Conservation (phyloP, 768 basidiomycete species). For the Serendipita sp. region DNA sequence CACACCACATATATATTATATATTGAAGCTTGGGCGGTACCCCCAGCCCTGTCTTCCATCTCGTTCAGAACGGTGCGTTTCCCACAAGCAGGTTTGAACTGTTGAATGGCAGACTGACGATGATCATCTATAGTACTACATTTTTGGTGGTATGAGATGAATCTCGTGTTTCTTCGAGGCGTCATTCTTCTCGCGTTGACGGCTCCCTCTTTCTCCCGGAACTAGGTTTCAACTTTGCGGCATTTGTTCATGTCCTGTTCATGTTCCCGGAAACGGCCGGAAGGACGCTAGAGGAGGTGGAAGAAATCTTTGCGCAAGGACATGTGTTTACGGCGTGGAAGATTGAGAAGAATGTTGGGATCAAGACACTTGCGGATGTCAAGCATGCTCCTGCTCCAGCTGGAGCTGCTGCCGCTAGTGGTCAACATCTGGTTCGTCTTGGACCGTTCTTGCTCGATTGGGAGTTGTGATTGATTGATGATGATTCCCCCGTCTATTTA, state of each 20-base stretch:
- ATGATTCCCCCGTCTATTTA: background rate
- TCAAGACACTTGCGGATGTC: slow-evolving; percentile 9
- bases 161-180: too few species aligned
- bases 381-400: background rate
- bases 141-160: slow-evolving; percentile 10
- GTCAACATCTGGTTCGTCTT: too few species aligned
- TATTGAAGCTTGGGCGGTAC: slow-evolving; percentile 67
- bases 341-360: slow-evolving; percentile 11
- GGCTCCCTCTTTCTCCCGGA: too few species aligned
- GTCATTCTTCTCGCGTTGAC: too few species aligned
- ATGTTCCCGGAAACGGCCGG: slow-evolving; percentile 69
- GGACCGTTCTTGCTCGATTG: too few species aligned
- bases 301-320: slow-evolving; percentile 58
- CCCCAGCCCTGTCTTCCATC: slow-evolving; percentile 48
- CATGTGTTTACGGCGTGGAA: slow-evolving; percentile 60
- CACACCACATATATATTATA: too few species aligned
- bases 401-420: too few species aligned
- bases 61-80: slow-evolving; percentile 33
- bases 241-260: slow-evolving; percentile 56
- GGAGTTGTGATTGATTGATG: too few species aligned
- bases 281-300: slow-evolving; percentile 61
- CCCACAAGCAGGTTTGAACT: background rate
- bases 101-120: background rate
- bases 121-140: background rate
- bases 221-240: slow-evolving; percentile 50